phyloP scores from a whole-genome alignment of 441 rosid genomes.

The Populus hybrid region DNA sequence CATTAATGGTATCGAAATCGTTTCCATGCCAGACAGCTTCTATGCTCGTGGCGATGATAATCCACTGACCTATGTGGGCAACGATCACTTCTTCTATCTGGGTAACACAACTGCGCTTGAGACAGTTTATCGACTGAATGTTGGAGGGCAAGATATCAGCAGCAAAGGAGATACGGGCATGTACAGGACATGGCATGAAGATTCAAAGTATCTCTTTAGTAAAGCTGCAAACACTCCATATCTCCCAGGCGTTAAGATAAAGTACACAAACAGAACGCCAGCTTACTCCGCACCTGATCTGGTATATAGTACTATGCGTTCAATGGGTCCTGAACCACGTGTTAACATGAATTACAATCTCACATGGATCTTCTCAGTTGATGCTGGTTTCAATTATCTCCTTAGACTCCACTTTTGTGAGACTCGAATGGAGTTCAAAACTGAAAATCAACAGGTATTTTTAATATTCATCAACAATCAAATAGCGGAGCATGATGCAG shows the following conservation, averaged over 20 bases:
- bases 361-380: conserved; percentile 35
- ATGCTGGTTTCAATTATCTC: conserved; percentile 32
- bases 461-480: conserved; percentile 21
- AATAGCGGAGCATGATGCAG: no score
- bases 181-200: no score
- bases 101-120: conserved; percentile 28
- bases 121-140: conserved; percentile 33
- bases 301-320: no score
- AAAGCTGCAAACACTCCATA: no score
- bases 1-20: conserved; percentile 53
- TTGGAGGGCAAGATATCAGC: conserved; percentile 23
- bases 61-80: not conserved
- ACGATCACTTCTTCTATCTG: not conserved
- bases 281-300: no score
- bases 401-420: conserved; percentile 55
- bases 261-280: no score
- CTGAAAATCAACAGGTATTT: not conserved
- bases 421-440: not conserved
- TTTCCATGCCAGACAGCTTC: conserved; percentile 34
- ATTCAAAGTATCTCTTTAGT: no score
- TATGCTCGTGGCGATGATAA: conserved; percentile 11
- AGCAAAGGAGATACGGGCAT: no score
- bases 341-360: no score
- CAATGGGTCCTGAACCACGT: no score
- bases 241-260: no score